Evolutionary conservation across 1,139 yeast species (phyloP).

Genomic region (Suhomyces coccinellae): DNA sequence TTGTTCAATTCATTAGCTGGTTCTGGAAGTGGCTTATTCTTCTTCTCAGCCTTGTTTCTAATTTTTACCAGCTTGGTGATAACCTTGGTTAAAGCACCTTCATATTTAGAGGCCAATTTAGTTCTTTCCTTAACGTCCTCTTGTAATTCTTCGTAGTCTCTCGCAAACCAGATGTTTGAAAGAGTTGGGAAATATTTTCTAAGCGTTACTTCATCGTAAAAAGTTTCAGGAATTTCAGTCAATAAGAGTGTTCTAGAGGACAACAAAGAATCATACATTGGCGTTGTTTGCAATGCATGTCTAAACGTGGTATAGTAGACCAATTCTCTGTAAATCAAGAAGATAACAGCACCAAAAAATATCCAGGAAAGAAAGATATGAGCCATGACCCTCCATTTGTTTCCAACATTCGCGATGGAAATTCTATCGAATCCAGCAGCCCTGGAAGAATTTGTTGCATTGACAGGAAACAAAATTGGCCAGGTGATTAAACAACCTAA

Average conservation of each 20-base stretch:
- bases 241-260: conserved; percentile 68
- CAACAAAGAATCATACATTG: conserved; percentile 64
- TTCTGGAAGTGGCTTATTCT: conserved; percentile 51
- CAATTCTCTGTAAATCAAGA: conserved; percentile 68
- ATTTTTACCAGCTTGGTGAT: conserved; percentile 57
- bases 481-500: conserved; percentile 66
- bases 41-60: conserved; percentile 57
- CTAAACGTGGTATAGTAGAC: conserved; percentile 66
- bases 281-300: conserved; percentile 68
- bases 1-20: conserved; percentile 61
- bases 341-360: conserved; percentile 58
- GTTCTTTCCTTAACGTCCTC: conserved; percentile 57
- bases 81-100: conserved; percentile 56
- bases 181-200: conserved; percentile 62
- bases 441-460: conserved; percentile 74
- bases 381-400: conserved; percentile 64
- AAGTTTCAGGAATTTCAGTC: conserved; percentile 57
- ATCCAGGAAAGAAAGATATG: conserved; percentile 74
- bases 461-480: conserved; percentile 84
- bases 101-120: conserved; percentile 55
- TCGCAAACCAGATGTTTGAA: conserved; percentile 60
- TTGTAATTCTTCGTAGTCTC: conserved; percentile 55
- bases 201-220: conserved; percentile 52
- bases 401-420: conserved; percentile 59
- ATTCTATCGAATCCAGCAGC: conserved; percentile 56